Base-by-base conservation (phyloP, 805 yeast species). In the Candida xyloterini region DNA sequence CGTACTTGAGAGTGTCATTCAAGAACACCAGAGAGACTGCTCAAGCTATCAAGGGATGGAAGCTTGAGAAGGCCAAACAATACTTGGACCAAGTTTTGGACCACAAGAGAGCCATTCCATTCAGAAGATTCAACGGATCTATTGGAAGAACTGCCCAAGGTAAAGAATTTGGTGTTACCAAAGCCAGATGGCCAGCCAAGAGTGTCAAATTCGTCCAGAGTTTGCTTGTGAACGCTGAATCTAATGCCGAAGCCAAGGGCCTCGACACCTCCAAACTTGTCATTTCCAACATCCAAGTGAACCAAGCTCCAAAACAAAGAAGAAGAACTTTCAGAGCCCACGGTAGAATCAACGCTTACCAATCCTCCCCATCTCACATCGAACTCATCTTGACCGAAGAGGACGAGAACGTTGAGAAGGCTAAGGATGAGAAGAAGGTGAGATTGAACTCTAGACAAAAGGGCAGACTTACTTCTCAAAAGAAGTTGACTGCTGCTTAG, bases 241-340 rank as follows among this genome's bases (percentile, higher is more conserved):
- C 99, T 65, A 93, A 91, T 79, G 99, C 99, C 73, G 98, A 90
- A 73, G 81, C 95, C 63, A 93, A 93, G 82, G 99, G 99, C 67
- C 88, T 93, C 75, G 97, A 93, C 72, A 80, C 85, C 63, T 79
- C 95, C 63, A 87, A 85, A 72, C 85, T 93, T 70, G 84, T 84
- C 76, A 81, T 93, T 67, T 83, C 95, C 61, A 98, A 93, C 86
- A 91, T 93, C 71, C 99, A 93, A 81, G 99, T 91, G 68, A 93
- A 93, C 95, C 96, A 89, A 74, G 99, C 99, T 66, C 99, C 99
- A 78, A 89, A 89, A 79, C 95, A 88, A 79, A 93, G 98, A 83
- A 91, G 99, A 81, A 89, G 99, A 80, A 93, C 99, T 68, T 93
- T 79, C 96, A 90, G 99, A 84, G 99, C 99, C 66, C 98, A 91